Evolutionary conservation across 768 basidiomycete genomes (phyloP).

Genomic region (Calvatia gigantea): DNA sequence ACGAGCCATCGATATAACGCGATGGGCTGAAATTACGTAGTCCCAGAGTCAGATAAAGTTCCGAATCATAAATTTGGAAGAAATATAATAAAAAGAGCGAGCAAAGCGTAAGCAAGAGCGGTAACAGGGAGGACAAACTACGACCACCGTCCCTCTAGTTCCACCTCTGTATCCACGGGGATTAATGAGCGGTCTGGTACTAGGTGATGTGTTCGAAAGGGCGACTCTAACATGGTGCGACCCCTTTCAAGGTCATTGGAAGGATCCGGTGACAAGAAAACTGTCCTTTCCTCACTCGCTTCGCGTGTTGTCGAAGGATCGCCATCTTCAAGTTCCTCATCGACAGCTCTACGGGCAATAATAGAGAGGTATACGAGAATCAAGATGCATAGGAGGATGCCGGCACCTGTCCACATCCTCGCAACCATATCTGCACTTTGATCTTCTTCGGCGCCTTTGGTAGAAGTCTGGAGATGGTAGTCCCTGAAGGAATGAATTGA

Average conservation of each 20-base stretch:
- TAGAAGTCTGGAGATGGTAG: constrained; percentile 39
- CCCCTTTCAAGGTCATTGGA: constrained; percentile 32
- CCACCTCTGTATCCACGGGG: constrained; percentile 13
- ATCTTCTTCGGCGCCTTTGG: constrained; percentile 30
- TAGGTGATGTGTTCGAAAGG: constrained; percentile 31
- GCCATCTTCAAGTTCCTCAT: constrained; percentile 43
- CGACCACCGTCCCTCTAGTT: constrained; percentile 12
- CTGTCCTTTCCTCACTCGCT: constrained; percentile 47
- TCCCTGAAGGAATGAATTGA: constrained; percentile 83
- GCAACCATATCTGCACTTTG: constrained; percentile 48
- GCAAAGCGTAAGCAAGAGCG: not conserved
- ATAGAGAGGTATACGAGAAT: constrained; percentile 79
- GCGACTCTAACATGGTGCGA: constrained; percentile 46
- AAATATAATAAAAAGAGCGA: not conserved
- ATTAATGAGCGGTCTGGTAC: constrained; percentile 23
- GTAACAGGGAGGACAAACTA: not conserved
- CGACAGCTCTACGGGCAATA: constrained; percentile 67
- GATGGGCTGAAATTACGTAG: not conserved
- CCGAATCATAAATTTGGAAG: not conserved
- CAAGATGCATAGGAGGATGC: constrained; percentile 66
- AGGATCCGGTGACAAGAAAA: constrained; percentile 42
- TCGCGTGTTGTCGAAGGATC: constrained; percentile 21
- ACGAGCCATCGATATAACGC: not conserved
- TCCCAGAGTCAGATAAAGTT: constrained; percentile 7
- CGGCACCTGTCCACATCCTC: constrained; percentile 62